Evolutionary conservation across 495 filamentous ascomycete genomes (phyloP).

Genomic region (Polyplosphaeria fusca): DNA sequence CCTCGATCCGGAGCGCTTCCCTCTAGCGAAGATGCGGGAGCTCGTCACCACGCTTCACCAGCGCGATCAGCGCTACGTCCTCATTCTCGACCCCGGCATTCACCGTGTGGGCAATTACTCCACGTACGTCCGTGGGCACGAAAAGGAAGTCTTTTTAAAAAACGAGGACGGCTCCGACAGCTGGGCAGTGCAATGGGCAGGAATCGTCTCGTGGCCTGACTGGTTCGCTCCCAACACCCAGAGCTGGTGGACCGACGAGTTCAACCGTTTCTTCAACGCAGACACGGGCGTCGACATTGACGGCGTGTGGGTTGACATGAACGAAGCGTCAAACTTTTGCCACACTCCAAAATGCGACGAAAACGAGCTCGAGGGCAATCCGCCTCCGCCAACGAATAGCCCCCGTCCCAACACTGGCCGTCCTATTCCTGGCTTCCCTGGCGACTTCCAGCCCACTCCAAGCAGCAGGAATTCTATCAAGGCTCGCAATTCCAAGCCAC

Average conservation of each 20-base stretch:
- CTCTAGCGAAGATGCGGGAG: slow-evolving; percentile 61
- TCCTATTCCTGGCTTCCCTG: slow-evolving; percentile 67
- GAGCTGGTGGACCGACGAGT: slow-evolving; percentile 71
- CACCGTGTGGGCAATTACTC: slow-evolving; percentile 65
- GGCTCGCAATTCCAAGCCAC: not conserved
- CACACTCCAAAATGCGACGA: slow-evolving; percentile 68
- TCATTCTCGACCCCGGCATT: slow-evolving; percentile 31
- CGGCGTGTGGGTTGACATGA: slow-evolving; percentile 44
- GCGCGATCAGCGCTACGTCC: slow-evolving; percentile 71
- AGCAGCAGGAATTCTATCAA: slow-evolving; percentile 38
- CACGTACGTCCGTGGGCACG: slow-evolving; percentile 53
- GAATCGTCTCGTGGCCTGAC: slow-evolving; percentile 52
- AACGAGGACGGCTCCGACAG: slow-evolving; percentile 49
- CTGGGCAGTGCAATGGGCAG: slow-evolving; percentile 28
- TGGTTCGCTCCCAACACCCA: slow-evolving; percentile 73
- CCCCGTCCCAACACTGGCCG: slow-evolving; percentile 54
- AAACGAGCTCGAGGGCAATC: not conserved
- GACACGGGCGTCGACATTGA: slow-evolving; percentile 73
- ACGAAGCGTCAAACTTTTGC: slow-evolving; percentile 49
- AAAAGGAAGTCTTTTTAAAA: slow-evolving; percentile 39
- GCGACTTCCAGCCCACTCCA: slow-evolving; percentile 64
- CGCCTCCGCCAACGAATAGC: slow-evolving; percentile 10
- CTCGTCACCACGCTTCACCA: slow-evolving; percentile 71
- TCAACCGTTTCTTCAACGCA: slow-evolving; percentile 61
- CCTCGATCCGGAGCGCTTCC: slow-evolving; percentile 69